Evolutionary conservation across 2,329 filamentous ascomycete genomes (phyloP).

Genomic region (Botryotinia globosa): DNA sequence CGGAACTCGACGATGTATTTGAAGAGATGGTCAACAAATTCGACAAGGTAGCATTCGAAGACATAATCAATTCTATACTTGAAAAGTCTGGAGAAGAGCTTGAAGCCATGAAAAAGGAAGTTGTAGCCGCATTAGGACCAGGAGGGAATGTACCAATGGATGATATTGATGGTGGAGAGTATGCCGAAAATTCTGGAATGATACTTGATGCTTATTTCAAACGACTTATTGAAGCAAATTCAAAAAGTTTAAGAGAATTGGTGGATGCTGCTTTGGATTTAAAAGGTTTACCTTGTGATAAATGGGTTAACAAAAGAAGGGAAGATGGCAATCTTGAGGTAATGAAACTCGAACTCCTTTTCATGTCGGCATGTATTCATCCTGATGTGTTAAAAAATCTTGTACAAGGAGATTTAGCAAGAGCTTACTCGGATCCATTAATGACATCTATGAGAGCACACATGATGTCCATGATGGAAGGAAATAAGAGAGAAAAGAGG

Average conservation of each 20-base stretch:
- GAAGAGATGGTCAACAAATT: neutral
- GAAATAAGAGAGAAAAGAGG: neutral
- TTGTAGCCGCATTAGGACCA: neutral
- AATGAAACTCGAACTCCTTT: neutral
- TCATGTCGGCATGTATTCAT: neutral
- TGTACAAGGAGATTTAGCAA: neutral
- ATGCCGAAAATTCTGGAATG: neutral
- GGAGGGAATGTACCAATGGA: neutral
- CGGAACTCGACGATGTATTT: neutral
- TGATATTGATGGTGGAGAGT: neutral
- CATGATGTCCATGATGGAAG: neutral
- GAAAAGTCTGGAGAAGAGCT: neutral
- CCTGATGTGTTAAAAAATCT: neutral
- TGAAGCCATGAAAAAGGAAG: neutral
- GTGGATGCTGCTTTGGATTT: neutral
- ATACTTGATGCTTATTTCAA: neutral
- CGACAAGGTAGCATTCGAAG: neutral
- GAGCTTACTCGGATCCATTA: neutral
- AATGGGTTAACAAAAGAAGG: neutral
- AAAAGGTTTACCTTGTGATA: constrained; percentile 2
- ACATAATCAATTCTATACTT: neutral
- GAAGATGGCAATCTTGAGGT: neutral
- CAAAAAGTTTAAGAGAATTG: neutral
- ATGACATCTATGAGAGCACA: neutral
- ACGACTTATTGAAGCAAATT: neutral